Conservation (phyloP, 148 eudicot genomes). For the Rhododendron ovatum region DNA sequence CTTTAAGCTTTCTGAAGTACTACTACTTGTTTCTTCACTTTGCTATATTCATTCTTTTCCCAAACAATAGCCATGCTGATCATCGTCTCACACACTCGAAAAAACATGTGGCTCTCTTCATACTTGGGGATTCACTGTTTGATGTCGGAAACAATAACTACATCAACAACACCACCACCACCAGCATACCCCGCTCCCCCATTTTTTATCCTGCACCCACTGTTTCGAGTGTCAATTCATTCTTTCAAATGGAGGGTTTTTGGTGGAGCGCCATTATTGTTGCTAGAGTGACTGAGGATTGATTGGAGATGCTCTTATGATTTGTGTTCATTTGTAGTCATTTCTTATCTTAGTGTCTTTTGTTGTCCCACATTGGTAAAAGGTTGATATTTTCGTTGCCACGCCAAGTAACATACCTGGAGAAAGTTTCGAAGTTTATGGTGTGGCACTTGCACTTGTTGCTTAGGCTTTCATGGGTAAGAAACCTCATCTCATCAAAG, state of each 20-base stretch:
- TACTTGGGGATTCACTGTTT: slow-evolving; percentile 38
- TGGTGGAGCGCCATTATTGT: neutral
- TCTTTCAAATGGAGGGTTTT: neutral
- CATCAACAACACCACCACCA: slow-evolving; percentile 4
- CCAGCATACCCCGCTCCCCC: no score
- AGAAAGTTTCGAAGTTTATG: slow-evolving; percentile 90
- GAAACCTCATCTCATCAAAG: slow-evolving; percentile 84
- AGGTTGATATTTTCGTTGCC: slow-evolving; percentile 86
- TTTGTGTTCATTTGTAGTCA: neutral
- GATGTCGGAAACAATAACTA: slow-evolving; percentile 32
- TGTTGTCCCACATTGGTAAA: slow-evolving; percentile 9
- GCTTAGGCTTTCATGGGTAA: slow-evolving; percentile 82
- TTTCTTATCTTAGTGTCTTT: neutral
- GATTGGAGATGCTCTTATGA: neutral
- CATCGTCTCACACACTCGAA: neutral
- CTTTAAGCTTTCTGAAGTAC: neutral
- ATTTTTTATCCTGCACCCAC: neutral
- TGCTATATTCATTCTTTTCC: neutral
- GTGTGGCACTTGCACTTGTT: slow-evolving; percentile 93
- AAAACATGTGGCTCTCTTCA: neutral
- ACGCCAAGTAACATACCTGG: slow-evolving; percentile 92
- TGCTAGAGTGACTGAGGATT: neutral
- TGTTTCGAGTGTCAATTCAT: neutral
- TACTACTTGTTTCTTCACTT: neutral
- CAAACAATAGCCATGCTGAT: neutral